Evolutionary conservation across 2,329 filamentous ascomycete genomes (phyloP).

Genomic region (Phoma sp.): DNA sequence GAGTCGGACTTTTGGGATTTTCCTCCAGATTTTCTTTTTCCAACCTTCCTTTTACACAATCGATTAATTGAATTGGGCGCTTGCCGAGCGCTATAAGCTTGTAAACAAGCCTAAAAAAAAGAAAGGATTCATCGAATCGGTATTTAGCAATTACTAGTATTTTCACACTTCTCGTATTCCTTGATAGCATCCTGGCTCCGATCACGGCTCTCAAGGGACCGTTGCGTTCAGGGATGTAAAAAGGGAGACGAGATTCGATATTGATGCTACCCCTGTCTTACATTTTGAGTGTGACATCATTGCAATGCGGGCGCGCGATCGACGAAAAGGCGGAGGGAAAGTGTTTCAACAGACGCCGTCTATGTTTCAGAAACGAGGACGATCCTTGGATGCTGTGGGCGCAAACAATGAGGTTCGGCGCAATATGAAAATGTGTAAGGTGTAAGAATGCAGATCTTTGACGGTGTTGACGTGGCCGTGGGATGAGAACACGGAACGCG

Average conservation of each 20-base stretch:
- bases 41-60: neutral
- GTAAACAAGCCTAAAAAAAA: neutral
- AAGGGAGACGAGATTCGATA: slow-evolving; percentile 5
- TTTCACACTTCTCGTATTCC: neutral
- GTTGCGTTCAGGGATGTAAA: slow-evolving; percentile 3
- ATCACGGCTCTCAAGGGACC: slow-evolving; percentile 4
- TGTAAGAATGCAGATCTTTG: slow-evolving; percentile 12
- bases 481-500: neutral
- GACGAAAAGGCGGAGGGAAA: slow-evolving; percentile 6
- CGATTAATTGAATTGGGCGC: slow-evolving; percentile 2
- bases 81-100: slow-evolving; percentile 1
- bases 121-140: slow-evolving; percentile 15
- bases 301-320: slow-evolving; percentile 7
- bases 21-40: slow-evolving; percentile 1
- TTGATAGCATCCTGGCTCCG: slow-evolving; percentile 10
- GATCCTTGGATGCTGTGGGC: slow-evolving; percentile 1
- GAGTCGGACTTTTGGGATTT: neutral
- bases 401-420: neutral
- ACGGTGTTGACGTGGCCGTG: slow-evolving; percentile 17
- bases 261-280: slow-evolving; percentile 4
- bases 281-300: slow-evolving; percentile 10
- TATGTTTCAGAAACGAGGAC: neutral
- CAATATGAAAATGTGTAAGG: slow-evolving; percentile 2
- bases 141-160: neutral
- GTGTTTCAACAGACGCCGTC: slow-evolving; percentile 5